Base-by-base conservation (phyloP, 2,329 filamentous ascomycete genomes). In the Talaromyces sp. region DNA sequence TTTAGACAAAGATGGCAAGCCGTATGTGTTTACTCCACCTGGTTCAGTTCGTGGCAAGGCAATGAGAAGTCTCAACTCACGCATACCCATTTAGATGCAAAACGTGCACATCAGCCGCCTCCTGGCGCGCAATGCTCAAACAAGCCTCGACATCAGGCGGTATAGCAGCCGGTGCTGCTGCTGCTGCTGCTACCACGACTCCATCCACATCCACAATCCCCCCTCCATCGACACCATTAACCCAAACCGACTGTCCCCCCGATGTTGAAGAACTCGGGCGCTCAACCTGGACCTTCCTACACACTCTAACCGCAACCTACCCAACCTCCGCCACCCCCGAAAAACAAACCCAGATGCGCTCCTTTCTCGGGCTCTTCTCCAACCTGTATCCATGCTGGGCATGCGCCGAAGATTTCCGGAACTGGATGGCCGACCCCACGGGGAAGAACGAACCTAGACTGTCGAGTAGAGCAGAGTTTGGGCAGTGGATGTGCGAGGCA, bases 371-470 rank as follows among this genome's bases (percentile, higher is more conserved):
- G 27, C 83, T 93, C 2, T 96, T 99, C 76, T 89, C 91, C 31
- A 90, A 90, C 70, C 79, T 98, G 22, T 99, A 99, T 74, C 95
- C 95, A 3, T 99, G 95, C 82, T 97, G 93, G 92, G 86, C 90
- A 3, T 99, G 95, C 78, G 95, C 93, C 39, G 90, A 94, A 67
- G 94, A 98, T 75, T 97, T 99, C 77, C 90, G 90, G 76, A 77
- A 76, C 0, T 98, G 94, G 85, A 89, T 98, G 82, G 83, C 82
- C 68, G 84, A 85, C 68, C 81, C 82, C 2, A 76, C 73, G 69
- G 78, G 77, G 1, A 78, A 79, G 68, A 90, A 93, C 69, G 86
- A 86, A 73, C 88, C 94, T 45, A 73, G 80, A 64, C 79, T 89
- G 19, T 82, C 81, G 66, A 82, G 80, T 56, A 76, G 86, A 63